A percentile compares a stretch with the other conserved stretches of the same genome.
These are phyloP conservation scores for Gossypium sturtianum DNA, from an alignment of 345 rosid species.

Conservation along the genomic window DNA sequence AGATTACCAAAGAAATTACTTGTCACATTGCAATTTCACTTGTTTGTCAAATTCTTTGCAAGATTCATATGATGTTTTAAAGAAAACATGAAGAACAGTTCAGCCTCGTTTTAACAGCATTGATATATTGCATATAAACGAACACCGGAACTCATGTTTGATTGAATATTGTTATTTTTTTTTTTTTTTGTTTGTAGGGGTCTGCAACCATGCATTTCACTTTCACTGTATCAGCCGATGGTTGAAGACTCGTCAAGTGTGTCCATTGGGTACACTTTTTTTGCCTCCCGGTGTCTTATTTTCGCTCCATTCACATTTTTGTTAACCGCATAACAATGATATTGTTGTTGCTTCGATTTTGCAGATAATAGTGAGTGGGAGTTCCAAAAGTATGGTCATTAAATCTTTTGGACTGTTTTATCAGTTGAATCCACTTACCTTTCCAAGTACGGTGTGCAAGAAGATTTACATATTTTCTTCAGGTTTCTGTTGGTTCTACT, in stretches of 20 bases:
- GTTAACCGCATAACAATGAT: background rate
- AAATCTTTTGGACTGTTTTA: constrained; percentile 20
- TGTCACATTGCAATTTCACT: background rate
- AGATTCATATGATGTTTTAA: background rate
- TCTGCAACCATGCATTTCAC: constrained; percentile 98
- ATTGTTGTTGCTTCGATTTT: background rate
- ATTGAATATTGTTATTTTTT: background rate
- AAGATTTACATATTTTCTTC: background rate
- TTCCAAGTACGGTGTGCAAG: background rate
- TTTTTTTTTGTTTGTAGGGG: constrained; percentile 38
- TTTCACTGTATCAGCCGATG: constrained; percentile 99
- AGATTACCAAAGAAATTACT: background rate
- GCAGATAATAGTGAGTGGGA: constrained; percentile 99
- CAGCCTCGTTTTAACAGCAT: background rate
- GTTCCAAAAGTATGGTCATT: constrained; percentile 98
- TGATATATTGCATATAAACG: background rate
- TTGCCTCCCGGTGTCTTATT: background rate
- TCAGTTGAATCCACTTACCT: background rate
- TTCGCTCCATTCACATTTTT: background rate
- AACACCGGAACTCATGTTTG: background rate
- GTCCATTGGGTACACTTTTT: constrained; percentile 68
- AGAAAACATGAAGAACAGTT: background rate
- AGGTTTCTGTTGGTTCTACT: background rate
- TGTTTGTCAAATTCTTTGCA: background rate
- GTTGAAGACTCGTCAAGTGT: constrained; percentile 99